phyloP scores from a whole-genome alignment of 345 rosid genomes.

The Erodium maritimum region DNA sequence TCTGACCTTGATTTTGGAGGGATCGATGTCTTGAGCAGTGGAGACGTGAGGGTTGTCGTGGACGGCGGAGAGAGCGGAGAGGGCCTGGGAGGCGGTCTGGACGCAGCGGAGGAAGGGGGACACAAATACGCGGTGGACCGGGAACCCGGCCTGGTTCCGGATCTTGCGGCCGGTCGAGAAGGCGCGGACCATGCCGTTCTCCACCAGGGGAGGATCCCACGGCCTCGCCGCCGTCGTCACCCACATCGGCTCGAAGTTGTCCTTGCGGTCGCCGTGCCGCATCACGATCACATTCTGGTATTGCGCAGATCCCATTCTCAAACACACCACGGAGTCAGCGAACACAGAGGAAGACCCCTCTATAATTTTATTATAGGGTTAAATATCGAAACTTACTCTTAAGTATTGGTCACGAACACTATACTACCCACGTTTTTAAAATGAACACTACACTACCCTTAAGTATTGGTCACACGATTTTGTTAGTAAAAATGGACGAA shows the following conservation, averaged over 20 bases:
- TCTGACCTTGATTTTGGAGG: constrained; percentile 13
- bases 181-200: constrained; percentile 12
- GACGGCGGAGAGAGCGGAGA: constrained; percentile 17
- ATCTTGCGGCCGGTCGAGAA: constrained; percentile 19
- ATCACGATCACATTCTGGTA: constrained; percentile 17
- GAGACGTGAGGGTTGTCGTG: constrained; percentile 7
- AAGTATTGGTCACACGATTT: no score
- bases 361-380: no score
- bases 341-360: no score
- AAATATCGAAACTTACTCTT: no score
- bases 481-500: no score
- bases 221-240: constrained; percentile 11
- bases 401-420: no score
- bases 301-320: no score
- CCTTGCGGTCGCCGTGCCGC: constrained; percentile 23
- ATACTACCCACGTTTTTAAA: no score
- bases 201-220: constrained; percentile 21
- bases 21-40: constrained; percentile 10
- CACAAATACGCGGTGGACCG: constrained; percentile 18
- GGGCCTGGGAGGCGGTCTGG: constrained; percentile 17
- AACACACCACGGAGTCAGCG: no score
- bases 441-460: no score
- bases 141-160: constrained; percentile 13
- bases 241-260: constrained; percentile 18
- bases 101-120: constrained; percentile 18